Evolutionary conservation across 2,329 filamentous ascomycete species (phyloP), one percentile per base, ranked within the genome.

Genomic region (Penicillium occitanis): DNA sequence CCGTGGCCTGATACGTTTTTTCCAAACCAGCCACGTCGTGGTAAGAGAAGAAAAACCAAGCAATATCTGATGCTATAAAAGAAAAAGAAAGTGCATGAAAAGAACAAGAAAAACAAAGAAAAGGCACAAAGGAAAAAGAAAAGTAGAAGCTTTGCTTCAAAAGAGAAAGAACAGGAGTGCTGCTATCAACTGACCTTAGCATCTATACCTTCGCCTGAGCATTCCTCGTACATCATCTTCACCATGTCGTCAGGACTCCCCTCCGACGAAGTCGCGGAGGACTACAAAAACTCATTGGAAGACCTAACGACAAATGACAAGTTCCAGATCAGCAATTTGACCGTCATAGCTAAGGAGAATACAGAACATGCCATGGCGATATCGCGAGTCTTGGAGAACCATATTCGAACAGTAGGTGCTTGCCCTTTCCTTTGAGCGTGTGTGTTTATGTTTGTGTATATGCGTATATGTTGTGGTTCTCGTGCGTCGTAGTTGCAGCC

Each of bases 311-410:
- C 89, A 76, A 97, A 97, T 81, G 92, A 92, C 80, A 90, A 93
- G 75, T 92, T 92, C 80, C 94, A 98, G 81, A 99, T 99, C 79
- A 94, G 91, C 84, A 98, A 96, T 81, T 82, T 99, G 81, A 99
- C 95, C 69, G 89, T 97, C 78, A 98, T 99, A 80, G 95, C 95
- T 67, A 92, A 96, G 79, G 95, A 99, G 80, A 97, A 96, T 75
- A 97, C 93, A 70, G 93, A 96, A 80, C 91, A 97, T 83, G 95
- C 95, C 42, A 88, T 96, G 78, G 92, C 91, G 70, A 98, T 99
- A 73, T 93, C 95, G 19, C 88, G 92, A 74, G 92, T 92, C 59
- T 82, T 99, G 72, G 91, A 96, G 77, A 91, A 93, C 70, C 95
- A 99, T 76, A 97, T 99, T 79, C 90, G 92, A 80, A 91, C 91